These are phyloP conservation scores for Colletotrichum camelliae DNA, from an alignment of 2,329 filamentous ascomycete genomes.

Conservation along the genomic window DNA sequence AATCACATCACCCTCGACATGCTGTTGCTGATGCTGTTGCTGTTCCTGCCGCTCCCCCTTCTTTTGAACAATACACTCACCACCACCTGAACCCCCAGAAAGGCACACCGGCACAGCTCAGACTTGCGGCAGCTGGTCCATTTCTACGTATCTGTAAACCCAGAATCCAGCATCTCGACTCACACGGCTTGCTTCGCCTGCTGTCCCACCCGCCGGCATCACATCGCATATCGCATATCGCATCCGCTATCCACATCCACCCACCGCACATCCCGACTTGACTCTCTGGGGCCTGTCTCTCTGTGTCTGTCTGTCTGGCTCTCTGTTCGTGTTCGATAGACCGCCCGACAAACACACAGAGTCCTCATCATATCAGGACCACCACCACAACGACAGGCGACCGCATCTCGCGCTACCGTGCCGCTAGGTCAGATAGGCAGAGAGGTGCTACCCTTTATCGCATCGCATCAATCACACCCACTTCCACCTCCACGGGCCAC, in stretches of 20 bases:
- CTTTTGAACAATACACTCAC: background rate
- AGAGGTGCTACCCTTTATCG: constrained; percentile 20
- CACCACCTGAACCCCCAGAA: background rate
- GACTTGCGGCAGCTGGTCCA: background rate
- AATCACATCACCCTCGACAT: background rate
- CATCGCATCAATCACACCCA: background rate
- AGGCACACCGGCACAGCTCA: background rate
- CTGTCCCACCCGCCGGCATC: background rate
- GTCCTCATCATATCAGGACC: background rate
- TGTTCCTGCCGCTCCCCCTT: background rate
- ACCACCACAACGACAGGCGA: background rate
- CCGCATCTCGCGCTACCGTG: background rate
- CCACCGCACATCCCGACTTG: background rate
- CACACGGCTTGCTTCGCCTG: background rate
- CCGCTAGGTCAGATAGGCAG: background rate
- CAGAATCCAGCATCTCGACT: background rate
- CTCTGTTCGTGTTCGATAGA: background rate
- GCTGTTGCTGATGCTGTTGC: background rate
- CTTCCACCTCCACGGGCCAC: background rate
- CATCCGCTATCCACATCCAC: background rate
- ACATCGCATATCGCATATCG: background rate
- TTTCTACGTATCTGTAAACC: background rate
- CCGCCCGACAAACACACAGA: background rate
- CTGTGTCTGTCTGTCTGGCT: background rate
- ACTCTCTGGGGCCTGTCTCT: background rate